These are phyloP conservation scores for Xylariales sp. DNA, from an alignment of 2,329 filamentous ascomycete genomes.

Conservation along the genomic window DNA sequence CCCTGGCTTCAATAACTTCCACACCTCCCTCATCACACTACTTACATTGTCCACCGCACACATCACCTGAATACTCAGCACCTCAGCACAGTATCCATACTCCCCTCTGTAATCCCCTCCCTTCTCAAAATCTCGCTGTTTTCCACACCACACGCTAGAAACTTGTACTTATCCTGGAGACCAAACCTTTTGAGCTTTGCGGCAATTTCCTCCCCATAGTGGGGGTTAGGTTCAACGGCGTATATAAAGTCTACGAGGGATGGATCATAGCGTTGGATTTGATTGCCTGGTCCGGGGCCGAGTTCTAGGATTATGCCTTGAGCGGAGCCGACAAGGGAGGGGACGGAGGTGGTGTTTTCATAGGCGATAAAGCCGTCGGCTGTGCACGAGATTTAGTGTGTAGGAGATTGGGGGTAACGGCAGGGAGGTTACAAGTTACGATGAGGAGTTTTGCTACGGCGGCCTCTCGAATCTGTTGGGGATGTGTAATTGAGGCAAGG, in stretches of 20 bases:
- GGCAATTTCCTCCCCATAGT: conserved; percentile 26
- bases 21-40: conserved; percentile 27
- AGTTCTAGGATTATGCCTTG: conserved; percentile 37
- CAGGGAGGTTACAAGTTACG: conserved; percentile 16
- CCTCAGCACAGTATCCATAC: conserved; percentile 35
- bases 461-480: conserved; percentile 17
- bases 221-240: conserved; percentile 36
- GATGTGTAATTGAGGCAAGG: conserved; percentile 13
- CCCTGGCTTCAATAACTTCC: conserved; percentile 38
- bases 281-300: conserved; percentile 39
- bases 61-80: conserved; percentile 38
- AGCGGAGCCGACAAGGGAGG: conserved; percentile 22
- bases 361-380: conserved; percentile 25
- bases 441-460: conserved; percentile 18
- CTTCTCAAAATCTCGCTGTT: conserved; percentile 31
- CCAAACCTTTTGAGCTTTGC: conserved; percentile 23
- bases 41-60: conserved; percentile 31
- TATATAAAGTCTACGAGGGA: conserved; percentile 29
- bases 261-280: conserved; percentile 33
- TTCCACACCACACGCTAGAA: conserved; percentile 33
- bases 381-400: conserved; percentile 9
- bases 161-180: conserved; percentile 32
- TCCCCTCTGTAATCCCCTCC: conserved; percentile 30
- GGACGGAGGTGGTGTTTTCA: conserved; percentile 29
- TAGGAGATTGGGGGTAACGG: not conserved